Percentiles rank a stretch among this genome's conserved stretches.
phyloP scores from a whole-genome alignment of 371 early-diverging fungal species.

The Zopfochytrium polystomum region DNA sequence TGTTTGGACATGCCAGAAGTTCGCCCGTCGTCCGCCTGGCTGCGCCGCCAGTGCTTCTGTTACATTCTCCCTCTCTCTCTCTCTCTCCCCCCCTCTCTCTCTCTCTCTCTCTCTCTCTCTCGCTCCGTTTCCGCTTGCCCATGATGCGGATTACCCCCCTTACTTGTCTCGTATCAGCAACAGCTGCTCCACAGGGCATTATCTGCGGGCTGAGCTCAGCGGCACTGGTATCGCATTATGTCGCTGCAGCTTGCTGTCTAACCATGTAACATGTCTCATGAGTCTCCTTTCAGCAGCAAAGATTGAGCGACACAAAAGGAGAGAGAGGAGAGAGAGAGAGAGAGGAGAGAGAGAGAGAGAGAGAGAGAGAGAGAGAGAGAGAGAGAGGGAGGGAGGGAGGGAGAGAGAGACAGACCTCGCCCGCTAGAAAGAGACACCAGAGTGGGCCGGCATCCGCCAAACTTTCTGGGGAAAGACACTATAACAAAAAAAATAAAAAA shows the following conservation, averaged over 20 bases:
- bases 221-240: not conserved
- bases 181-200: no score
- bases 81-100: not conserved
- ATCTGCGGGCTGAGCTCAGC: no score
- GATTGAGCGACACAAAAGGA: conserved; percentile 61
- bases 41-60: no score
- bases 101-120: not conserved
- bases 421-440: conserved; percentile 17
- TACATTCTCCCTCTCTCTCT: not conserved
- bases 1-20: no score
- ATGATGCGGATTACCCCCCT: not conserved
- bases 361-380: conserved; percentile 54
- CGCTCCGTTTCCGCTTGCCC: no score
- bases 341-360: conserved; percentile 20
- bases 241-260: not conserved
- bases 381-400: conserved; percentile 77
- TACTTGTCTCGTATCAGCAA: not conserved
- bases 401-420: conserved; percentile 57
- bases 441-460: conserved; percentile 44
- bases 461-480: conserved; percentile 66
- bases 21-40: no score
- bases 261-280: not conserved
- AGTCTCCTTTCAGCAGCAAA: conserved; percentile 61
- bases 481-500: no score
- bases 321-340: conserved; percentile 15